A percentile compares a stretch with the other conserved stretches of the same genome.
Conservation (phyloP, 2,329 filamentous ascomycete genomes). For the Epichloe brachyelytri region DNA sequence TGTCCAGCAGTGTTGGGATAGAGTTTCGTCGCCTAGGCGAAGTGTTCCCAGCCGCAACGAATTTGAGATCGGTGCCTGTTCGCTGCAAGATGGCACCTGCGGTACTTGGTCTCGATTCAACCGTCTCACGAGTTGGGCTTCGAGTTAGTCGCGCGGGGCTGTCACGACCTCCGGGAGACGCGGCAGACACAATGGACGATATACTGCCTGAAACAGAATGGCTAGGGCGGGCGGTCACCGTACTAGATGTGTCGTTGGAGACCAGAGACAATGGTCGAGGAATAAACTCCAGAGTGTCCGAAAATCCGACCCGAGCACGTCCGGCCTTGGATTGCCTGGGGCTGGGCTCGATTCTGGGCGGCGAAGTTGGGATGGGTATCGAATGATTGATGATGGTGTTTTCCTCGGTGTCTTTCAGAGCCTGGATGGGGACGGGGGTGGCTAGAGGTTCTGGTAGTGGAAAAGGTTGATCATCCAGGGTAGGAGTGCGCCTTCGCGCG, state of each 20-base stretch:
- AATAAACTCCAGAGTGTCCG: conserved; percentile 72
- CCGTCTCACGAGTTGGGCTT: conserved; percentile 27
- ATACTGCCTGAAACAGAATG: conserved; percentile 71
- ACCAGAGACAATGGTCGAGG: conserved; percentile 71
- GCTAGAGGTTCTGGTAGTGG: conserved; percentile 5
- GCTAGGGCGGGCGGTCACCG: conserved; percentile 52
- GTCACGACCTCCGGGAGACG: conserved; percentile 29
- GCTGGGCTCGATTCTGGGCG: conserved; percentile 6
- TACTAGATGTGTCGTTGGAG: conserved; percentile 74
- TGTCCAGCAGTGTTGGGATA: conserved; percentile 38
- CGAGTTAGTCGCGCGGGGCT: conserved; percentile 23
- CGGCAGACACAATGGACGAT: conserved; percentile 59
- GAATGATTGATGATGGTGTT: conserved; percentile 2
- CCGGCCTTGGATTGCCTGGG: conserved; percentile 21
- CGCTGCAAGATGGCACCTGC: conserved; percentile 57
- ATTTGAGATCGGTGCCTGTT: conserved; percentile 10
- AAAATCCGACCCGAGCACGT: conserved; percentile 65
- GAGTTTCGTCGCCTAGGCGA: conserved; percentile 44
- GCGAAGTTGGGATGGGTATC: conserved; percentile 5
- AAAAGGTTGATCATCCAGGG: conserved; percentile 9
- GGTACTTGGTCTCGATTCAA: conserved; percentile 50
- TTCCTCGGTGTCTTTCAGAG: background rate
- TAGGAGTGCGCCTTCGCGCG: conserved; percentile 11
- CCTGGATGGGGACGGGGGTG: background rate
- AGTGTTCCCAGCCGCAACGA: conserved; percentile 8